phyloP scores from a whole-genome alignment of 768 basidiomycete species.

The Pisolithus orientalis region DNA sequence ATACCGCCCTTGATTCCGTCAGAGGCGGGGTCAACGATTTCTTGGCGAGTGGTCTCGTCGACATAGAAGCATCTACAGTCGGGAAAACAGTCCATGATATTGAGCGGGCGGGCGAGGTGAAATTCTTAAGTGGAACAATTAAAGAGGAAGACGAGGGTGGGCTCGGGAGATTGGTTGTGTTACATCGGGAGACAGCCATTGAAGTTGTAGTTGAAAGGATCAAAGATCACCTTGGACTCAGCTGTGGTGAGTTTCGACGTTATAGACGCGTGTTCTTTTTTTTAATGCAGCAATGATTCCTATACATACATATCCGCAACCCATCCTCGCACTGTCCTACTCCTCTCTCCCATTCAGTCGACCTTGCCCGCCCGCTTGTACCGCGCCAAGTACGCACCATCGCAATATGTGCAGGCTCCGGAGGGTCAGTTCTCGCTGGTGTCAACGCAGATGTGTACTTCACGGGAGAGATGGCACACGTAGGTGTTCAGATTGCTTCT shows the following conservation, averaged over 20 bases:
- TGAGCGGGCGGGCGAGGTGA: slow-evolving; percentile 18
- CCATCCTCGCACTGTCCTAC: not conserved
- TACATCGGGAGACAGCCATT: slow-evolving; percentile 53
- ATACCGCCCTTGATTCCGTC: slow-evolving; percentile 83
- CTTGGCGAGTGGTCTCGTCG: slow-evolving; percentile 56
- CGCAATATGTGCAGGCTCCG: slow-evolving; percentile 90
- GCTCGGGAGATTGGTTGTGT: slow-evolving; percentile 61
- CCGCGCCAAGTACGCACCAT: slow-evolving; percentile 45
- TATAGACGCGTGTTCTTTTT: no score
- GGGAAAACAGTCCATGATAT: not conserved
- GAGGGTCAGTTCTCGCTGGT: slow-evolving; percentile 68
- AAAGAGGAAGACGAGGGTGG: slow-evolving; percentile 45
- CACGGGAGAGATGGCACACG: slow-evolving; percentile 92
- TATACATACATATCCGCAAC: no score
- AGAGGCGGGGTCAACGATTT: slow-evolving; percentile 88
- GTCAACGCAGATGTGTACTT: slow-evolving; percentile 80
- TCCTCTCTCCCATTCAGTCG: slow-evolving; percentile 37
- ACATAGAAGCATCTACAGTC: slow-evolving; percentile 15
- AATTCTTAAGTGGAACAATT: slow-evolving; percentile 27
- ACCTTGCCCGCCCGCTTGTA: slow-evolving; percentile 51
- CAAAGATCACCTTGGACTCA: slow-evolving; percentile 58
- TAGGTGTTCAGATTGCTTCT: slow-evolving; percentile 30
- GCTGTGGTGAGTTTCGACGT: slow-evolving; percentile 39
- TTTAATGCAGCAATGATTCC: no score
- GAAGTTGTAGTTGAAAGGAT: slow-evolving; percentile 58